Percentiles rank a stretch among this genome's conserved stretches.
These are phyloP conservation scores for Carex cristatella DNA, from an alignment of 176 grass and related monocot genomes.

Conservation along the genomic window DNA sequence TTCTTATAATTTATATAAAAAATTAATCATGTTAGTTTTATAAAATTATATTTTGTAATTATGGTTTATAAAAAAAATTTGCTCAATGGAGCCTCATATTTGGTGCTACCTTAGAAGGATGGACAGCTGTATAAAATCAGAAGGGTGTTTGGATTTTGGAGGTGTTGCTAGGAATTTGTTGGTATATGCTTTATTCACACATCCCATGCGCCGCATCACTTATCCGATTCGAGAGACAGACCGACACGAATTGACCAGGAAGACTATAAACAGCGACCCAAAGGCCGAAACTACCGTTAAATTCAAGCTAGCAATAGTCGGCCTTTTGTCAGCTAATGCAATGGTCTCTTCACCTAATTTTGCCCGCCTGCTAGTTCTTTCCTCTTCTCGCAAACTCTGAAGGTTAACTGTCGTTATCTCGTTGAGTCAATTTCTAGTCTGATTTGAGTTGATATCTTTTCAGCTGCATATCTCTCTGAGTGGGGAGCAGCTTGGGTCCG, in stretches of 20 bases:
- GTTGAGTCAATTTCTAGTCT: too few relatives aligned
- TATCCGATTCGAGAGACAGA: neutral
- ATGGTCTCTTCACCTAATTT: neutral
- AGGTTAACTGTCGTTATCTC: too few relatives aligned
- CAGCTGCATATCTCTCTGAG: too few relatives aligned
- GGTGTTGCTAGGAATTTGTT: neutral
- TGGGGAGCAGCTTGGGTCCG: too few relatives aligned
- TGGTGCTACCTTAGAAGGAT: neutral
- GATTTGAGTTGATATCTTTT: too few relatives aligned
- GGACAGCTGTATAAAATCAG: neutral
- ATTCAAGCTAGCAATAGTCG: neutral
- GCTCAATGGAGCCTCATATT: too few relatives aligned
- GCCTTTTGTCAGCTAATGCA: neutral
- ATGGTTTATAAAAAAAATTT: too few relatives aligned
- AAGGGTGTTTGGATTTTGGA: neutral
- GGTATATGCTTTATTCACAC: neutral
- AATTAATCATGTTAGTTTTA: too few relatives aligned
- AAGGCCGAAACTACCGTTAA: neutral
- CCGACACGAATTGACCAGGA: neutral
- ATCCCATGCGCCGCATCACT: conserved; percentile 13
- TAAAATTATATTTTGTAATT: too few relatives aligned
- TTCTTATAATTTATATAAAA: too few relatives aligned
- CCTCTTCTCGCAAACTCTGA: too few relatives aligned
- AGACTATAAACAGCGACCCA: neutral
- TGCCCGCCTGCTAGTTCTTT: too few relatives aligned